A percentile compares a stretch with the other conserved stretches of the same genome.
Conservation (phyloP, 306 rosid species). For the Malus sieversii region DNA sequence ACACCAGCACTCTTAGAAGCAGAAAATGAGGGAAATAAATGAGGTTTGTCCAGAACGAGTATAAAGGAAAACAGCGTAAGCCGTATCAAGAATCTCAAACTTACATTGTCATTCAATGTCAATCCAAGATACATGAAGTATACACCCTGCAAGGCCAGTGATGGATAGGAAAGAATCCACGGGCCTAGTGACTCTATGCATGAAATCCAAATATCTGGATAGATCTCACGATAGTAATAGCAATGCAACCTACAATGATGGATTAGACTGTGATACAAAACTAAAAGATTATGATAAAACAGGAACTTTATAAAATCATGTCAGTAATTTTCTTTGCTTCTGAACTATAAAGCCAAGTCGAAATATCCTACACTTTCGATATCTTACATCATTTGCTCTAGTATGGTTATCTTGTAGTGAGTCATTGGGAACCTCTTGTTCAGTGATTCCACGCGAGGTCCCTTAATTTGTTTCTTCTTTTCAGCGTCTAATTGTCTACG, state of each 20-base stretch:
- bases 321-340: slow-evolving; percentile 1
- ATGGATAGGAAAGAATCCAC: slow-evolving; percentile 90
- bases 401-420: slow-evolving; percentile 57
- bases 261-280: slow-evolving; percentile 23
- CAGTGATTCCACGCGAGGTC: slow-evolving; percentile 87
- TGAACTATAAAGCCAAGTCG: background rate
- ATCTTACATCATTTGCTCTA: slow-evolving; percentile 98
- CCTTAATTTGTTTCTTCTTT: slow-evolving; percentile 76
- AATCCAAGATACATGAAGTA: slow-evolving; percentile 93
- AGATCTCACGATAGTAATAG: slow-evolving; percentile 57
- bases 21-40: background rate
- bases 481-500: slow-evolving; percentile 94
- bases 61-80: slow-evolving; percentile 1
- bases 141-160: slow-evolving; percentile 84
- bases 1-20: slow-evolving; percentile 67
- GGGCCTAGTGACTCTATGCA: slow-evolving; percentile 86
- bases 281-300: background rate
- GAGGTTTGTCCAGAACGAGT: slow-evolving; percentile 2
- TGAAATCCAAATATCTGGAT: slow-evolving; percentile 73
- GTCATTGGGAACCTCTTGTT: slow-evolving; percentile 70
- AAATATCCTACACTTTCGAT: slow-evolving; percentile 72
- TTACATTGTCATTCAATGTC: slow-evolving; percentile 91
- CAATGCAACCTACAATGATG: slow-evolving; percentile 78
- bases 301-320: background rate
- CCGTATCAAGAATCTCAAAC: slow-evolving; percentile 14